A percentile compares a stretch with the other conserved stretches of the same genome.
These are phyloP conservation scores for Monilinia vaccinii-corymbosi DNA, from an alignment of 2,329 filamentous ascomycete genomes.

Conservation along the genomic window DNA sequence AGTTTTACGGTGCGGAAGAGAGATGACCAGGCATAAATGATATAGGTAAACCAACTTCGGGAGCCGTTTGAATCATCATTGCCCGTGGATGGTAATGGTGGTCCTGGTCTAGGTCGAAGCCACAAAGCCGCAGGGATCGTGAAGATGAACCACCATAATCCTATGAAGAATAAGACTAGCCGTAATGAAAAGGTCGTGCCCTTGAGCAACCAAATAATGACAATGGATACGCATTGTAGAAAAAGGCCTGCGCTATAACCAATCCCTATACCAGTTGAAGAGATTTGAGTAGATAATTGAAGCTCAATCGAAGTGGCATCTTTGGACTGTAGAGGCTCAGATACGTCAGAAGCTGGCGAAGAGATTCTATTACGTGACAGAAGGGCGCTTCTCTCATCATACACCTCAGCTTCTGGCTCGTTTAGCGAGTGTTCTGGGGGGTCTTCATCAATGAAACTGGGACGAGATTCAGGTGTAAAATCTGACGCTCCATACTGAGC, in stretches of 20 bases:
- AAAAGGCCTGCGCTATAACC: conserved; percentile 83
- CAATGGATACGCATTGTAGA: conserved; percentile 72
- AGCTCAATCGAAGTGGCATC: conserved; percentile 57
- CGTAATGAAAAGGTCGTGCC: conserved; percentile 80
- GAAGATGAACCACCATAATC: conserved; percentile 88
- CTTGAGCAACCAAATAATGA: conserved; percentile 62
- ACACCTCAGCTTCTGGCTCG: conserved; percentile 17
- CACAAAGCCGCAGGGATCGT: conserved; percentile 82
- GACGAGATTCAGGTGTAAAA: conserved; percentile 20
- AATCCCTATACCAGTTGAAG: conserved; percentile 85
- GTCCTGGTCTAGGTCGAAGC: conserved; percentile 81
- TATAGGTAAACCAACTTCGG: conserved; percentile 55
- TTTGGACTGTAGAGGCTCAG: conserved; percentile 31
- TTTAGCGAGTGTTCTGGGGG: conserved; percentile 12
- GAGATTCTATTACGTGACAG: conserved; percentile 24
- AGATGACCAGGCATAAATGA: conserved; percentile 76
- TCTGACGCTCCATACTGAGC: conserved; percentile 24
- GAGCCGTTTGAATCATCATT: conserved; percentile 15
- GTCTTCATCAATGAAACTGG: conserved; percentile 16
- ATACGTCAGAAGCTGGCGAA: conserved; percentile 11
- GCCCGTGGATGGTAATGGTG: conserved; percentile 50
- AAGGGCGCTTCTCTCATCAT: conserved; percentile 40
- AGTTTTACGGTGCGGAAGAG: conserved; percentile 70
- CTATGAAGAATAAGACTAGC: conserved; percentile 78
- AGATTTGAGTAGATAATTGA: conserved; percentile 79